Evolutionary conservation across 495 filamentous ascomycete species (phyloP).

Genomic region (Penicillium longicatenatum): DNA sequence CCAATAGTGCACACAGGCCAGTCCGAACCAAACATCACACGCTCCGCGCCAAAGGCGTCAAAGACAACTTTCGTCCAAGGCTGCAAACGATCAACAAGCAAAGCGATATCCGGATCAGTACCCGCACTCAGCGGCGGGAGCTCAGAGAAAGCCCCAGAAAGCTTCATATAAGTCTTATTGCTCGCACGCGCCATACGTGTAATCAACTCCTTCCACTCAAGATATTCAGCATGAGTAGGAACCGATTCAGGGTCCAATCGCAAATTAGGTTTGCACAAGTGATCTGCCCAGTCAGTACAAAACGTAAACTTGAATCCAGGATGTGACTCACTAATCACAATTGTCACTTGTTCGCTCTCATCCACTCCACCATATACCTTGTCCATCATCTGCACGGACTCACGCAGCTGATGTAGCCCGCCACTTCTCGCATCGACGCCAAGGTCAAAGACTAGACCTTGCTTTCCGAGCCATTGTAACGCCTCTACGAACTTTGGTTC

Average conservation of each 20-base stretch:
- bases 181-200: slow-evolving; percentile 52
- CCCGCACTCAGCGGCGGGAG: slow-evolving; percentile 51
- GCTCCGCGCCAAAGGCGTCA: slow-evolving; percentile 64
- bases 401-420: slow-evolving; percentile 70
- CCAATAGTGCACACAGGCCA: slow-evolving; percentile 85
- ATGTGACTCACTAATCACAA: slow-evolving; percentile 62
- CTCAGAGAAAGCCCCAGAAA: slow-evolving; percentile 81
- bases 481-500: slow-evolving; percentile 62
- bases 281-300: slow-evolving; percentile 53
- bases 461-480: slow-evolving; percentile 65
- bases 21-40: slow-evolving; percentile 86
- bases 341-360: slow-evolving; percentile 59
- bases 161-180: slow-evolving; percentile 75
- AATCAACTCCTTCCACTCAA: slow-evolving; percentile 48
- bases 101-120: slow-evolving; percentile 38
- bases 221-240: slow-evolving; percentile 58
- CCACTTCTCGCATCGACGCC: slow-evolving; percentile 73
- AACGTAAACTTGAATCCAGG: background rate
- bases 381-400: slow-evolving; percentile 71
- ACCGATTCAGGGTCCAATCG: slow-evolving; percentile 40
- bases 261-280: slow-evolving; percentile 86
- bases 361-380: slow-evolving; percentile 53
- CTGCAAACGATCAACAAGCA: slow-evolving; percentile 43
- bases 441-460: slow-evolving; percentile 72
- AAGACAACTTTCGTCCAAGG: slow-evolving; percentile 71